Evolutionary conservation across 306 rosid genomes (phyloP), one percentile per base, ranked within the genome.

Genomic region (Citrullus colocynthis): DNA sequence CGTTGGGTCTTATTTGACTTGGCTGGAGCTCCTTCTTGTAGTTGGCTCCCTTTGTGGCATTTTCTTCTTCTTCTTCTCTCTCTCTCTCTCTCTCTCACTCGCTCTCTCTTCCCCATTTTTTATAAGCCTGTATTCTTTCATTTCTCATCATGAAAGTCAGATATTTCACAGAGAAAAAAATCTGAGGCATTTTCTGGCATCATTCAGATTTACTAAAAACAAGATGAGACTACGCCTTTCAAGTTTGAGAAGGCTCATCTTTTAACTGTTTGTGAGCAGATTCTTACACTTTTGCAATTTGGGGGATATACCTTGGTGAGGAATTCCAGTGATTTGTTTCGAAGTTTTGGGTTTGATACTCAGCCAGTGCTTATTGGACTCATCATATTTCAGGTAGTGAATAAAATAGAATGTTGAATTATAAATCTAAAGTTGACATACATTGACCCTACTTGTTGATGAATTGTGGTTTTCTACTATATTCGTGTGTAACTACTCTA

Each of bases 231-330:
- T 39, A 64, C 1, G 24, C 51, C 9, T 30, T 62, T 30, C 20
- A 32, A 32, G 69, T 62, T 67, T 45, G 9, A 67, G 76, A 48
- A 45, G 76, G 41, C 41, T 71, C 41, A 71, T 48, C 30, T 71
- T 71, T 48, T 71, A 71, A 71, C 36, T 48, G 76, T 45, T 72
- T 51, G 61, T 73, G 77, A 51, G 81, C 86, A 95, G 99, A 86
- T 95, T 87, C 99, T 92, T 74, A 90, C 97, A 74, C 78, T 95
- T 79, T 67, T 92, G 89, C 99, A 95, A 90, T 95, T 95, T 85
- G 99, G 99, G 63, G 99, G 99, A 57, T 95, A 90, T 83, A 89
- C 99, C 36, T 88, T 92, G 45, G 99, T 95, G 84, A 87, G 99
- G 81, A 95, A 95, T 88, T 92, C 97, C 51, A 87, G 81, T 32